Conservation (phyloP, 257 asterid species). For the Solanum tarijense region DNA sequence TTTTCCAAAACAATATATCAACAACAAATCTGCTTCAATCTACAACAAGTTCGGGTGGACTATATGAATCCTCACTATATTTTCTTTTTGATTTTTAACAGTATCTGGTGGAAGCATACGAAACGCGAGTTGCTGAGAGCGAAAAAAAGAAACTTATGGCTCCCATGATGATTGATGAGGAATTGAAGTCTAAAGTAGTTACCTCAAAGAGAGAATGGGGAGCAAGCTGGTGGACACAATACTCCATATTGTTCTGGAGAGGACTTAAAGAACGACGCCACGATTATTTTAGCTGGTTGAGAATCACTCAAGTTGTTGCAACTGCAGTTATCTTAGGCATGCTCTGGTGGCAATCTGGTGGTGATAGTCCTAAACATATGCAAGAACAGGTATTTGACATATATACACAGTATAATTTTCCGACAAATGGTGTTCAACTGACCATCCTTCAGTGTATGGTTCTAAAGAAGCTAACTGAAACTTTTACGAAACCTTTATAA, state of each 20-base stretch:
- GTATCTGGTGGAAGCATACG: conserved; percentile 86
- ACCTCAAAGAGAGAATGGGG: conserved; percentile 76
- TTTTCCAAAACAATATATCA: background rate
- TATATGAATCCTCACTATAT: background rate
- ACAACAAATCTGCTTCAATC: background rate
- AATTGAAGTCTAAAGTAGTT: conserved; percentile 33
- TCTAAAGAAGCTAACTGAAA: background rate
- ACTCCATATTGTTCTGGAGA: conserved; percentile 57
- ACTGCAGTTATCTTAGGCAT: conserved; percentile 81
- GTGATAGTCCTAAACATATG: conserved; percentile 39
- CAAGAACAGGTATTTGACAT: conserved; percentile 63
- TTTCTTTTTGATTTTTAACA: conserved; percentile 4
- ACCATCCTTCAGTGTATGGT: background rate
- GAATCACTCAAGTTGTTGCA: conserved; percentile 78
- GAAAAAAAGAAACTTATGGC: conserved; percentile 51
- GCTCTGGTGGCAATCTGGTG: conserved; percentile 93
- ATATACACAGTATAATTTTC: background rate
- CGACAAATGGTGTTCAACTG: background rate
- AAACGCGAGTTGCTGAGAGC: conserved; percentile 55
- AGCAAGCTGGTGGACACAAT: conserved; percentile 84
- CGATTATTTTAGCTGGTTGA: conserved; percentile 88
- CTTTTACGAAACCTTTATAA: background rate
- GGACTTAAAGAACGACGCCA: conserved; percentile 86
- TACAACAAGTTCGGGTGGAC: background rate
- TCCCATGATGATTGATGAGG: conserved; percentile 48